These are phyloP conservation scores for Aspergillus avenaceus DNA, from an alignment of 495 filamentous ascomycete species.

Conservation along the genomic window DNA sequence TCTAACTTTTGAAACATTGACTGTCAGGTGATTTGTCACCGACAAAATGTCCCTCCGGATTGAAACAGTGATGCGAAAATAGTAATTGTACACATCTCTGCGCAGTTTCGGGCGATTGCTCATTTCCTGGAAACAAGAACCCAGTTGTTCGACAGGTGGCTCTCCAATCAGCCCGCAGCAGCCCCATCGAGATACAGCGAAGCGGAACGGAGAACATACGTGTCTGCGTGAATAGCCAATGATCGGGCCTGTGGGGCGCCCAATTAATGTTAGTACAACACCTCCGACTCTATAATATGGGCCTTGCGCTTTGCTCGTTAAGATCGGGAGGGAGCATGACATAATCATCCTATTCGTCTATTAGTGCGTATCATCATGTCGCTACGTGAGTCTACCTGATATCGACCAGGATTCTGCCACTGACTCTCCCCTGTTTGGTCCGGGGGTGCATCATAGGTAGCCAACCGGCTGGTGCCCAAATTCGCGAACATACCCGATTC, in stretches of 20 bases:
- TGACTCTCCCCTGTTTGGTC: too few species aligned
- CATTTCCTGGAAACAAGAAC: background rate
- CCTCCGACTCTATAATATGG: background rate
- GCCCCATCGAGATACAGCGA: background rate
- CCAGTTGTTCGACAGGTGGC: background rate
- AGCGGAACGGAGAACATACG: background rate
- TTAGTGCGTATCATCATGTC: background rate
- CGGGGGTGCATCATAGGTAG: too few species aligned
- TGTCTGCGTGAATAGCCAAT: background rate
- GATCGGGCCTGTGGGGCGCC: background rate
- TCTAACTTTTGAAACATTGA: too few species aligned
- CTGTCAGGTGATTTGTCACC: too few species aligned
- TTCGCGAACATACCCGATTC: background rate
- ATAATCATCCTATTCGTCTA: background rate
- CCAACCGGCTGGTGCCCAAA: background rate
- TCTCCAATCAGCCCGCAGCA: background rate
- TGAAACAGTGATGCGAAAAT: background rate
- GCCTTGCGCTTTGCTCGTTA: too few species aligned
- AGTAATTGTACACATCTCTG: background rate
- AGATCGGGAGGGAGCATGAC: background rate
- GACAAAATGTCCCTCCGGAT: too few species aligned
- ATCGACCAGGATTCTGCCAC: background rate
- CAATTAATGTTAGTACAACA: background rate
- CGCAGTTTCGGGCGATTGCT: background rate
- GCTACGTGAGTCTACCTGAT: background rate